Percentiles rank a stretch among this genome's conserved stretches.
phyloP scores from a whole-genome alignment of 2,329 filamentous ascomycete genomes.

The Plenodomus lindquistii region DNA sequence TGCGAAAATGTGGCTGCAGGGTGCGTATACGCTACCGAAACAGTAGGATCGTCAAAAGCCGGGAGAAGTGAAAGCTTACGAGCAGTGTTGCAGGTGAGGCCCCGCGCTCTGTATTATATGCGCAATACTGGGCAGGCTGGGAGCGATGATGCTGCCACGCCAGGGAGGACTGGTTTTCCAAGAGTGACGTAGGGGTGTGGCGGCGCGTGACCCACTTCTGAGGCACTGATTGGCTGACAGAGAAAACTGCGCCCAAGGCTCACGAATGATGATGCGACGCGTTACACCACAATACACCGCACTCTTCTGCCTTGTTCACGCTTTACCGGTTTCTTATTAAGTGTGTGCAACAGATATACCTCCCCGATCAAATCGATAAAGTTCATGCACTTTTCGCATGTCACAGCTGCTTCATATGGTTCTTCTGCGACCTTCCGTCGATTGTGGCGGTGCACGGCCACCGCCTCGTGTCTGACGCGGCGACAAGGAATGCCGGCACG shows the following conservation, averaged over 20 bases:
- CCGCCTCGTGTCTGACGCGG: slow-evolving; percentile 16
- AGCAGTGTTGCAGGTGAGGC: slow-evolving; percentile 1
- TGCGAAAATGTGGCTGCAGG: slow-evolving; percentile 2
- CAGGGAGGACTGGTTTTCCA: slow-evolving; percentile 7
- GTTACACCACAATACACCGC: slow-evolving; percentile 7
- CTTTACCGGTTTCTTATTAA: background rate
- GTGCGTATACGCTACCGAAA: background rate
- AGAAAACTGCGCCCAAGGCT: background rate
- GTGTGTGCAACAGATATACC: background rate
- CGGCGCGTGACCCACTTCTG: slow-evolving; percentile 17
- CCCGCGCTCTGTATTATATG: slow-evolving; percentile 20
- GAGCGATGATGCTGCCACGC: slow-evolving; percentile 26
- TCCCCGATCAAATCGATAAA: slow-evolving; percentile 3
- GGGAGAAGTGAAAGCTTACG: background rate
- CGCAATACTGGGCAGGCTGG: slow-evolving; percentile 4
- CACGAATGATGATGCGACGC: slow-evolving; percentile 14
- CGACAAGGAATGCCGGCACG: slow-evolving; percentile 15
- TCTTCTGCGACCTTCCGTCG: background rate
- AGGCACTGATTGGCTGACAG: slow-evolving; percentile 15
- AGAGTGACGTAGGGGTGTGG: slow-evolving; percentile 10
- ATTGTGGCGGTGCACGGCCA: slow-evolving; percentile 23
- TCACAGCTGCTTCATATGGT: background rate
- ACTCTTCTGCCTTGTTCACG: slow-evolving; percentile 4
- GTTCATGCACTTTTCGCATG: slow-evolving; percentile 4
- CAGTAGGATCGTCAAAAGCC: background rate